Conservation (phyloP, 176 grass and related monocot genomes). For the Rhynchospora tenuis region DNA sequence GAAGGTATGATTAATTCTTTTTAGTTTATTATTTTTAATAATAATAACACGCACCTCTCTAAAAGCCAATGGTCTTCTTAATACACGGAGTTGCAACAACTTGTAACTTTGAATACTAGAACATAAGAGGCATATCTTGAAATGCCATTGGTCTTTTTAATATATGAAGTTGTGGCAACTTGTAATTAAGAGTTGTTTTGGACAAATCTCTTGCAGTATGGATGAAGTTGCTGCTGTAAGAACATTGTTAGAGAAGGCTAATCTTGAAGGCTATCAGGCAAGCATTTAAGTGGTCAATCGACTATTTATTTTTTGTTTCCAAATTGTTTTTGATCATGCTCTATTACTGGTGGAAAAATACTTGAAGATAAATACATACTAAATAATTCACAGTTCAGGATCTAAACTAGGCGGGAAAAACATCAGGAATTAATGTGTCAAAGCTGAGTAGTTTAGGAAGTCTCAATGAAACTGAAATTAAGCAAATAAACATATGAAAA, state of each 20-base stretch:
- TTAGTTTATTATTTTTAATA: background rate
- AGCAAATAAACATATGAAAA: background rate
- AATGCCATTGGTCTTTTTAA: background rate
- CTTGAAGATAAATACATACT: background rate
- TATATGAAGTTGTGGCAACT: background rate
- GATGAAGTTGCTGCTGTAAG: slow-evolving; percentile 71
- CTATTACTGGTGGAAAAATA: background rate
- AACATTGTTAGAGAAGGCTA: slow-evolving; percentile 68
- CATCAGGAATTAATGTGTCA: background rate
- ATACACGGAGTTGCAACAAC: background rate
- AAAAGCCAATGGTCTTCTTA: background rate
- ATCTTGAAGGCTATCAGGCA: slow-evolving; percentile 94
- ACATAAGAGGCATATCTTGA: background rate
- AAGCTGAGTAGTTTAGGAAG: background rate
- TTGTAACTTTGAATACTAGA: background rate
- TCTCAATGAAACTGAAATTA: background rate
- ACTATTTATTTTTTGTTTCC: background rate
- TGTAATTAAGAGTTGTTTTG: background rate
- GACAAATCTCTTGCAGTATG: slow-evolving; percentile 46
- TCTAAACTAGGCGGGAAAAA: background rate
- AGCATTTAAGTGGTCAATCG: background rate
- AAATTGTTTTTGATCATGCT: background rate
- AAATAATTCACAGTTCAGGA: background rate
- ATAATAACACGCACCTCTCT: background rate
- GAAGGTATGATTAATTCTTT: slow-evolving; percentile 55